These are phyloP conservation scores for Neospora caninum DNA, from an alignment of 169 alveolate species.

Conservation along the genomic window DNA sequence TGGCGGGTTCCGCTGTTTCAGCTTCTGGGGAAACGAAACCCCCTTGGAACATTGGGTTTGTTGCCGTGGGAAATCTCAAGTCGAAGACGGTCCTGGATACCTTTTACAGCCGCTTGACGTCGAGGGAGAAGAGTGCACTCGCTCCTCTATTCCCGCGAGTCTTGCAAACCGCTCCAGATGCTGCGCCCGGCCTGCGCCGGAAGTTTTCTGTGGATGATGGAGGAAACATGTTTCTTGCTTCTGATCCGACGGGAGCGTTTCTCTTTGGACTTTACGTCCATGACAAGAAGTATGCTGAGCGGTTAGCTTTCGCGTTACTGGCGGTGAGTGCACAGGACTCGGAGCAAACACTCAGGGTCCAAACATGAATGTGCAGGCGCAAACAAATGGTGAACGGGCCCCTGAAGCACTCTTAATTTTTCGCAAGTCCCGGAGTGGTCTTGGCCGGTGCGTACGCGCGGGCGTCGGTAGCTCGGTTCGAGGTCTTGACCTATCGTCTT, in stretches of 20 bases:
- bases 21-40: background rate
- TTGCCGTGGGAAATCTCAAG: slow-evolving; percentile 28
- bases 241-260: background rate
- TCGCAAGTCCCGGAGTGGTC: background rate
- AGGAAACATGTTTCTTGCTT: slow-evolving; percentile 1
- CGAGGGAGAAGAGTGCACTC: background rate
- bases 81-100: background rate
- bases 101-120: slow-evolving; percentile 21
- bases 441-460: too few species aligned
- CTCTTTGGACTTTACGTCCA: background rate
- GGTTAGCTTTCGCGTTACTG: slow-evolving; percentile 1
- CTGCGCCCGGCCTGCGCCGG: background rate
- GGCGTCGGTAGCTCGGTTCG: too few species aligned
- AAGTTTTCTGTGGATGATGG: slow-evolving; percentile 3
- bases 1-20: background rate
- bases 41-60: slow-evolving; percentile 2
- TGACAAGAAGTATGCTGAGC: slow-evolving; percentile 22
- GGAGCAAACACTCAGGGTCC: background rate
- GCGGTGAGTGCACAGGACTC: background rate
- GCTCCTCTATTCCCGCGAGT: background rate
- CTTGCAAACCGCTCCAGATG: background rate
- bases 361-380: background rate
- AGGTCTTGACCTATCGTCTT: too few species aligned
- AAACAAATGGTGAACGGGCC: background rate
- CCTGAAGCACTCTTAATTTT: background rate